These are phyloP conservation scores for Adansonia grandidieri DNA, from an alignment of 441 rosid species.

Conservation along the genomic window DNA sequence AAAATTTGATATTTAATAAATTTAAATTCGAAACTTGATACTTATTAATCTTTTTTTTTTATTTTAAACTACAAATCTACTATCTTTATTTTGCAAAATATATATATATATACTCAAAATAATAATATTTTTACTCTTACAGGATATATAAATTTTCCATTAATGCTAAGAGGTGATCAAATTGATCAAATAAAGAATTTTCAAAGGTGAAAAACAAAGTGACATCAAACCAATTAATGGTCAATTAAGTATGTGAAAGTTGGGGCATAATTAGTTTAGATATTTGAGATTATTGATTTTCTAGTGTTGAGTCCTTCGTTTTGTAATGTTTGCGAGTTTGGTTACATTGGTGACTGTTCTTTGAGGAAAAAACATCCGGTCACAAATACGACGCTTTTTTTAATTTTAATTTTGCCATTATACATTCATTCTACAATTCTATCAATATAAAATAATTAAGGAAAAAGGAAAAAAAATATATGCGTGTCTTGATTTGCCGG, in stretches of 20 bases:
- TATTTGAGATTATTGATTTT: neutral
- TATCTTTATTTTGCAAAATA: no score
- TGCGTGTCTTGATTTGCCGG: neutral
- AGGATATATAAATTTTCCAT: no score
- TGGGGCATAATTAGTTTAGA: neutral
- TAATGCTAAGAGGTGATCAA: neutral
- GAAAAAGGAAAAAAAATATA: neutral
- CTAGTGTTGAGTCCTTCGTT: no score
- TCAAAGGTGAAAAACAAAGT: neutral
- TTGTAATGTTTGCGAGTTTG: no score
- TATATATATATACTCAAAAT: no score
- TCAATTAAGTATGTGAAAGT: neutral
- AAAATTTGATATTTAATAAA: no score
- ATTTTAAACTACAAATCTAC: no score
- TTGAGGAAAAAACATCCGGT: no score
- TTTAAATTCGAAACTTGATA: no score
- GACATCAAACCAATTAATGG: neutral
- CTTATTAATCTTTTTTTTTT: no score
- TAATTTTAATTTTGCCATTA: neutral
- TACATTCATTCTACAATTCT: neutral
- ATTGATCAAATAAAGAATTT: neutral
- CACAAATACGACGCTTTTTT: neutral
- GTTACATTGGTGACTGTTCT: no score
- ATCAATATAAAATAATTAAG: neutral
- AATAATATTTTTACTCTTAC: no score